Percentiles rank a stretch among this genome's conserved stretches.
phyloP scores from a whole-genome alignment of 139 green algal genomes.

The Auxenochlorella protothecoides region DNA sequence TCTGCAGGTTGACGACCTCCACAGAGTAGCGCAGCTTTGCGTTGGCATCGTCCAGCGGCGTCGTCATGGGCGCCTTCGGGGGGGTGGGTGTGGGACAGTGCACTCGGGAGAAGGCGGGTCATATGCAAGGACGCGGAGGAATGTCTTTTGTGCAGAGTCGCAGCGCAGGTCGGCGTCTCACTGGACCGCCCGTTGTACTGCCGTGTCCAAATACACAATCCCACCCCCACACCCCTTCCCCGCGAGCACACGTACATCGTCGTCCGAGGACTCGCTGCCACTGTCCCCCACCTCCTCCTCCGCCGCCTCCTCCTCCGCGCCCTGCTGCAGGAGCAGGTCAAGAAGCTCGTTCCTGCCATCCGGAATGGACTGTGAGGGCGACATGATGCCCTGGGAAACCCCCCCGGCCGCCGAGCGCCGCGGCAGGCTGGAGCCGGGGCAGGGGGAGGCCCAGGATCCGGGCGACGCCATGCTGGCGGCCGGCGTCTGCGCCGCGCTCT shows the following conservation, averaged over 20 bases:
- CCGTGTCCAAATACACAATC: no score
- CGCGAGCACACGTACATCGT: no score
- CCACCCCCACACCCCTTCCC: background rate
- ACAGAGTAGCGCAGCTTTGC: conserved; percentile 45
- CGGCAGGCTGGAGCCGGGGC: no score
- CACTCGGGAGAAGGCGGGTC: no score
- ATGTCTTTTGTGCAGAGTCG: no score
- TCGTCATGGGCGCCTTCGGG: conserved; percentile 13
- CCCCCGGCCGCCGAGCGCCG: background rate
- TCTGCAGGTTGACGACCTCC: conserved; percentile 50
- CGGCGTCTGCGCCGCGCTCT: no score
- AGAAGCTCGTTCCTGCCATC: conserved; percentile 22
- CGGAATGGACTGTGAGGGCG: background rate
- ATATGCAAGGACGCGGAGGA: no score
- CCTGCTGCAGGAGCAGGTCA: conserved; percentile 21
- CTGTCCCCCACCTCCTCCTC: conserved; percentile 10
- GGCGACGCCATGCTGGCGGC: background rate
- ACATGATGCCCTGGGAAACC: background rate
- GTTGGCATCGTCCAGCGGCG: conserved; percentile 8
- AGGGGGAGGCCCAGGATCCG: no score
- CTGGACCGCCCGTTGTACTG: no score
- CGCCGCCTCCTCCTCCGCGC: background rate
- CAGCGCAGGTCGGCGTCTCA: no score
- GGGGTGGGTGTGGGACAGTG: no score
- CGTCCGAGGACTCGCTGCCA: no score